Percentiles rank a stretch among this genome's conserved stretches.
phyloP scores from a whole-genome alignment of 345 rosid genomes.

The Gossypium thurberi region DNA sequence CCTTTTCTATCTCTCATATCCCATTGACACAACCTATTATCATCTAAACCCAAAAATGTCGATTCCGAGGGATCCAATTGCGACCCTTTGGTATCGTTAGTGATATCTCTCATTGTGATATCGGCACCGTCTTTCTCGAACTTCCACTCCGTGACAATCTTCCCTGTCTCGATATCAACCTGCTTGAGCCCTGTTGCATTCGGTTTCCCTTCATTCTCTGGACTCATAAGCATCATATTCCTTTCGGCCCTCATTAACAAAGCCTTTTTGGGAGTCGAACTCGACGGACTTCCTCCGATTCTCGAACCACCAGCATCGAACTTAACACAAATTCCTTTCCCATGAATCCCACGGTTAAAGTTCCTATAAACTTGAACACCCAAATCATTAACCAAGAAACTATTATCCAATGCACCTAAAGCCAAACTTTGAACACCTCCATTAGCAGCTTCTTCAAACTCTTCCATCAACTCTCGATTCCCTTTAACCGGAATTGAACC shows the following conservation, averaged over 20 bases:
- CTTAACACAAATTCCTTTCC: slow-evolving; percentile 66
- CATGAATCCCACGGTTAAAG: slow-evolving; percentile 63
- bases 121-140: slow-evolving; percentile 87
- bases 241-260: slow-evolving; percentile 92
- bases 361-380: slow-evolving; percentile 90
- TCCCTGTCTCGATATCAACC: slow-evolving; percentile 81
- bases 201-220: slow-evolving; percentile 64
- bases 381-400: slow-evolving; percentile 78
- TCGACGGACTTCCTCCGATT: slow-evolving; percentile 22
- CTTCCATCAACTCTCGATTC: slow-evolving; percentile 56
- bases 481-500: slow-evolving; percentile 29
- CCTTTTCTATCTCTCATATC: slow-evolving; percentile 92
- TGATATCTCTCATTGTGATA: slow-evolving; percentile 75
- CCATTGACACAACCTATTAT: slow-evolving; percentile 95
- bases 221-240: slow-evolving; percentile 96
- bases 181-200: slow-evolving; percentile 66
- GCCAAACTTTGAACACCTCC: slow-evolving; percentile 90
- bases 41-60: slow-evolving; percentile 89
- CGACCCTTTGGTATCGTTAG: slow-evolving; percentile 75
- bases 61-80: slow-evolving; percentile 94
- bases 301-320: slow-evolving; percentile 38
- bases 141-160: slow-evolving; percentile 88
- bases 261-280: slow-evolving; percentile 67
- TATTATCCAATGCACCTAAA: slow-evolving; percentile 81
- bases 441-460: slow-evolving; percentile 79